A percentile compares a stretch with the other conserved stretches of the same genome.
Conservation (phyloP, 805 yeast species). For the Metschnikowia noctiluminum region DNA sequence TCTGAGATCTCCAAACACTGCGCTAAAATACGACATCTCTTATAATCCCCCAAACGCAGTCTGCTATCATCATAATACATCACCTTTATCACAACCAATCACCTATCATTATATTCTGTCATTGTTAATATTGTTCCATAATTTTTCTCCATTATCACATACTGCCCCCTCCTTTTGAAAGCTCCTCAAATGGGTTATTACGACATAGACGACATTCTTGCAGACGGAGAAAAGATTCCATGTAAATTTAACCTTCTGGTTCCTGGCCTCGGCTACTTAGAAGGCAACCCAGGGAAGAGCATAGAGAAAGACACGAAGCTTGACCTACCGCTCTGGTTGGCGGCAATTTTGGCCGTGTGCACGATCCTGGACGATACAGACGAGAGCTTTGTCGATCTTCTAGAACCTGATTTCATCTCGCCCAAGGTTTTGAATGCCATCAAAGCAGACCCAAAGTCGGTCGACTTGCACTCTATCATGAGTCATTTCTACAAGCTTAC, state of each 20-base stretch:
- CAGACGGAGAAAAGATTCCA: conserved; percentile 73
- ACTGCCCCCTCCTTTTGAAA: not conserved
- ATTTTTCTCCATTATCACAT: not conserved
- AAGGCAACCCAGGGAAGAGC: conserved; percentile 68
- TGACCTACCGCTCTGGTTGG: conserved; percentile 87
- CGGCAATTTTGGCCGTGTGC: conserved; percentile 63
- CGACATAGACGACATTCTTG: conserved; percentile 72
- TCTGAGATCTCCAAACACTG: too few species aligned
- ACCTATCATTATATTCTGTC: too few species aligned
- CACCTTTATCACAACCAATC: too few species aligned
- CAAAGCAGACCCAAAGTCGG: conserved; percentile 60
- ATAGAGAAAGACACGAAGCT: conserved; percentile 58
- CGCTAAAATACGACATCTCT: too few species aligned
- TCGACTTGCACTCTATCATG: conserved; percentile 65
- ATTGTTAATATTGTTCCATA: too few species aligned
- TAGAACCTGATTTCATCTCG: conserved; percentile 68
- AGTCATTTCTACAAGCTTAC: conserved; percentile 69
- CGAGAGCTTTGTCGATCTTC: conserved; percentile 59
- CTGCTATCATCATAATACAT: too few species aligned
- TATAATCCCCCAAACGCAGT: too few species aligned
- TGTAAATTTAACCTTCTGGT: conserved; percentile 73
- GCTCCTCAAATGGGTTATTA: conserved; percentile 43
- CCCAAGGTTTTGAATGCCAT: conserved; percentile 74
- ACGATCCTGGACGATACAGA: conserved; percentile 32
- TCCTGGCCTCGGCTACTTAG: conserved; percentile 85